Conservation (phyloP, 2,329 filamentous ascomycete genomes). For the Aspergillus persii region DNA sequence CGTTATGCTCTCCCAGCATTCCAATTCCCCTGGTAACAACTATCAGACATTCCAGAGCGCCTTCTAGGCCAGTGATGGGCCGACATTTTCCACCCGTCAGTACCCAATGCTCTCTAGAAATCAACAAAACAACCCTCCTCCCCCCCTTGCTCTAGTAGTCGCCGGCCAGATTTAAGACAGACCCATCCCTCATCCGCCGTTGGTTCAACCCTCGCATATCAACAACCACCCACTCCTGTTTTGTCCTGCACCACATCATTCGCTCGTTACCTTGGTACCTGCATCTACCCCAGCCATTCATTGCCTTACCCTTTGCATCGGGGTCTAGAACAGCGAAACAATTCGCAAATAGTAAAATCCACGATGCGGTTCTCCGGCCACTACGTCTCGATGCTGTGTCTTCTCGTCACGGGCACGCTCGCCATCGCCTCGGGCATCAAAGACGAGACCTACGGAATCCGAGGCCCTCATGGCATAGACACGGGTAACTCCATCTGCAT, state of each 20-base stretch:
- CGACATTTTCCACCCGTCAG: background rate
- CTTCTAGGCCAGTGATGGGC: background rate
- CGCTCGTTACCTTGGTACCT: background rate
- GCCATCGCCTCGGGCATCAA: background rate
- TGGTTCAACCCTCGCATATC: background rate
- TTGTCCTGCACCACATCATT: background rate
- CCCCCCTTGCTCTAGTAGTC: too few species aligned
- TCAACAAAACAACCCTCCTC: background rate
- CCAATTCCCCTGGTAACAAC: background rate
- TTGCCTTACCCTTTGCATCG: background rate
- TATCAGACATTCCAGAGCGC: background rate
- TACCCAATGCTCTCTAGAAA: background rate
- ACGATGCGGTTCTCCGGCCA: slow-evolving; percentile 19
- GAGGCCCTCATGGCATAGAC: slow-evolving; percentile 9
- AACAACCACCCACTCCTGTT: background rate
- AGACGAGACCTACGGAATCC: background rate
- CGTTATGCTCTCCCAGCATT: background rate
- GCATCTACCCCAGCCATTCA: background rate
- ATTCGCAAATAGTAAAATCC: background rate
- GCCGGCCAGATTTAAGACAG: background rate
- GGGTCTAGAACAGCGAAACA: background rate
- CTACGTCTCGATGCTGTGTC: slow-evolving; percentile 14
- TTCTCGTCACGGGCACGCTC: slow-evolving; percentile 13
- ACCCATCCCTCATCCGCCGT: background rate
- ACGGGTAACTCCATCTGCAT: slow-evolving; percentile 9